A percentile compares a stretch with the other conserved stretches of the same genome.
phyloP scores from a whole-genome alignment of 2,329 filamentous ascomycete species.

The Fusarium temperatum region DNA sequence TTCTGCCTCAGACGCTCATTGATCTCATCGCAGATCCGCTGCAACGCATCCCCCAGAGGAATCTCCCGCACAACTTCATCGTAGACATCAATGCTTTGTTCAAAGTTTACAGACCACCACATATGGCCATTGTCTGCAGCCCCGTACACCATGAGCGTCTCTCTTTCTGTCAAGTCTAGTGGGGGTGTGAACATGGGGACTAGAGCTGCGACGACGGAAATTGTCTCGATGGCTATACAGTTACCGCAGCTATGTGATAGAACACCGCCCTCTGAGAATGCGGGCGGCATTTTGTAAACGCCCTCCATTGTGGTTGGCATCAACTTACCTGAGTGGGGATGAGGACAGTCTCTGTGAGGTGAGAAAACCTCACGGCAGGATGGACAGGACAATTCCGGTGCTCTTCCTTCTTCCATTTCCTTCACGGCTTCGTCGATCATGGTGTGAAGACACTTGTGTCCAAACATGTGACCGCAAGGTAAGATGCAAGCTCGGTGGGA shows the following conservation, averaged over 20 bases:
- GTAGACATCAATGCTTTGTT: no score
- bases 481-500: constrained; percentile 18
- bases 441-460: not conserved
- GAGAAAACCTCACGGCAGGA: constrained; percentile 1
- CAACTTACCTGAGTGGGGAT: not conserved
- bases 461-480: constrained; percentile 36
- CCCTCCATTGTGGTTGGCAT: constrained; percentile 1
- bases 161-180: not conserved
- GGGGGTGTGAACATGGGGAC: not conserved
- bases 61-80: not conserved
- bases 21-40: not conserved
- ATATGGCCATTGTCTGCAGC: not conserved
- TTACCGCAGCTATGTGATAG: constrained; percentile 8
- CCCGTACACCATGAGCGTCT: not conserved
- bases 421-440: not conserved
- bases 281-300: not conserved
- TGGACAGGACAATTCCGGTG: not conserved
- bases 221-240: not conserved
- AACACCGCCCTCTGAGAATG: not conserved
- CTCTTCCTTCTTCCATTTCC: not conserved
- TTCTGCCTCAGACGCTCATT: not conserved
- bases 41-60: not conserved
- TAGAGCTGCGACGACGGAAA: not conserved
- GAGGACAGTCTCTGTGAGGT: not conserved
- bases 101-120: not conserved